Conservation (phyloP, 2,329 filamentous ascomycete genomes). For the Penicillium sp. region DNA sequence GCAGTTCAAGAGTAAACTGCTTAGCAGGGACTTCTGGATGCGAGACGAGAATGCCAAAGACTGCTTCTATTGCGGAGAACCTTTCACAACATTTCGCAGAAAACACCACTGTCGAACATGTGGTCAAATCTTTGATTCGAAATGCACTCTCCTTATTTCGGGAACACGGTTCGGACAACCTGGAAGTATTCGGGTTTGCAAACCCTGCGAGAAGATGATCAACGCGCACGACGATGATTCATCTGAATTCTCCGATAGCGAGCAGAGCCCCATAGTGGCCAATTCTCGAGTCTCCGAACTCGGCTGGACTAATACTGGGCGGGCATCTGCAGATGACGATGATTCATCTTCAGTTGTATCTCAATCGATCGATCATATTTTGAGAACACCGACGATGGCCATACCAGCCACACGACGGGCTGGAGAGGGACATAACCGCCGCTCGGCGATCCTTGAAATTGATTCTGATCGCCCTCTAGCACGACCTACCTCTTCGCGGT, state of each 20-base stretch:
- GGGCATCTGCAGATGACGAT: slow-evolving; percentile 47
- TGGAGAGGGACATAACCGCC: slow-evolving; percentile 75
- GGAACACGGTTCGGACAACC: slow-evolving; percentile 84
- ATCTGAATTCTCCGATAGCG: slow-evolving; percentile 81
- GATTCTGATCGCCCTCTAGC: slow-evolving; percentile 73
- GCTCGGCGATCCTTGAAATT: slow-evolving; percentile 86
- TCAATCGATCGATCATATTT: slow-evolving; percentile 46
- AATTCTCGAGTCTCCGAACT: slow-evolving; percentile 62
- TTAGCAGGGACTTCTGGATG: slow-evolving; percentile 99
- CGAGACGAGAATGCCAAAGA: slow-evolving; percentile 97
- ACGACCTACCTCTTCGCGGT: slow-evolving; percentile 90
- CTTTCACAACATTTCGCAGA: slow-evolving; percentile 88
- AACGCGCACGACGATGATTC: slow-evolving; percentile 86
- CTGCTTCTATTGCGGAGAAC: slow-evolving; percentile 86
- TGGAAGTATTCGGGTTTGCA: slow-evolving; percentile 83
- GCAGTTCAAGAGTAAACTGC: slow-evolving; percentile 77
- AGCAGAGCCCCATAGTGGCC: slow-evolving; percentile 60
- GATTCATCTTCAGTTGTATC: slow-evolving; percentile 48
- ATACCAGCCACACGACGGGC: slow-evolving; percentile 63
- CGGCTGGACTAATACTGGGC: slow-evolving; percentile 47
- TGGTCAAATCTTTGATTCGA: slow-evolving; percentile 97
- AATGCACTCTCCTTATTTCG: slow-evolving; percentile 88
- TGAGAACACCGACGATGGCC: slow-evolving; percentile 60
- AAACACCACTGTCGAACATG: slow-evolving; percentile 95
- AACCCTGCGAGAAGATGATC: slow-evolving; percentile 86